A percentile compares a stretch with the other conserved stretches of the same genome.
Conservation (phyloP, 495 filamentous ascomycete genomes). For the Xylaria curta region DNA sequence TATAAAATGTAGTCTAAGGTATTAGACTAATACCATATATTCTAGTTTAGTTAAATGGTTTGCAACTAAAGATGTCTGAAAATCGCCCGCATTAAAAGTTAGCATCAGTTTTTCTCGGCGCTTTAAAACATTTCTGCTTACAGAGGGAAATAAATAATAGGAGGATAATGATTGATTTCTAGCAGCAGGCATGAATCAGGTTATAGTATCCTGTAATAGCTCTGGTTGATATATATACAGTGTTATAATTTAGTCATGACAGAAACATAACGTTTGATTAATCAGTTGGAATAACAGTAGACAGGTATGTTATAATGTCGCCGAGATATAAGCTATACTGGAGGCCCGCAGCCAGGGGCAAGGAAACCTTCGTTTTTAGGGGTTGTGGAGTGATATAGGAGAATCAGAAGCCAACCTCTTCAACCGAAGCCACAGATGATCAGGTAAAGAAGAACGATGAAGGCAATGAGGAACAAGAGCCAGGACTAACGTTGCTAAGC, state of each 20-base stretch:
- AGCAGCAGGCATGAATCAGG: background rate
- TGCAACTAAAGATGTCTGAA: background rate
- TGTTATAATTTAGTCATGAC: background rate
- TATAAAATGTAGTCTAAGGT: constrained; percentile 1
- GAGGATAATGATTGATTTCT: background rate
- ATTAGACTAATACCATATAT: background rate
- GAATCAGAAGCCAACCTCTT: too few relatives aligned
- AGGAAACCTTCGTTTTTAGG: too few relatives aligned
- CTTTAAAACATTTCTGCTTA: background rate
- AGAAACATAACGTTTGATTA: background rate
- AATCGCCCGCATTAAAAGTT: background rate
- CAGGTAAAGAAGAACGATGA: too few relatives aligned
- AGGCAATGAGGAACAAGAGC: too few relatives aligned
- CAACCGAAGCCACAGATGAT: too few relatives aligned
- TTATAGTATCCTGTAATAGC: background rate
- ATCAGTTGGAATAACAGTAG: too few relatives aligned
- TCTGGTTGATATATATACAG: too few relatives aligned
- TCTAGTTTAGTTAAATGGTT: background rate
- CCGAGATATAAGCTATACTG: too few relatives aligned
- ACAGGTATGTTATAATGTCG: too few relatives aligned
- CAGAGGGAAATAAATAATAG: background rate
- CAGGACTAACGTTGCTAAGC: too few relatives aligned
- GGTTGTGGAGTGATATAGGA: too few relatives aligned
- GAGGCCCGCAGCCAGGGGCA: too few relatives aligned
- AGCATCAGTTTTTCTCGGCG: background rate